Evolutionary conservation across 2,329 filamentous ascomycete species (phyloP), one percentile per base, ranked within the genome.

Genomic region (Aspergillus tanneri): DNA sequence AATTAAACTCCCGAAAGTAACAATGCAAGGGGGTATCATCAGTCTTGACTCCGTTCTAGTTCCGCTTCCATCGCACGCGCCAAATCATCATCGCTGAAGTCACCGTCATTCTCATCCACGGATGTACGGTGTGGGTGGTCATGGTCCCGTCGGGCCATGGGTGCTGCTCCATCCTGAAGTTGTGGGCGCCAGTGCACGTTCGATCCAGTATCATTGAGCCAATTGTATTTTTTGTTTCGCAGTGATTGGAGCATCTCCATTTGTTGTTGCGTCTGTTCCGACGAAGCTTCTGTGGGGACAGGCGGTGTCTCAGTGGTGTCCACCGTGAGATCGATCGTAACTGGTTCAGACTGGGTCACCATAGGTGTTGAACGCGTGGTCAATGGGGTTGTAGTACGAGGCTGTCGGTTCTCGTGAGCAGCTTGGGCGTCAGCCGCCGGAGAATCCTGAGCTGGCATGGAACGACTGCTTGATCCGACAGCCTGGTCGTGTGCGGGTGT

Each of bases 201-300:
- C 16, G 32, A 18, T 24, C 32, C 40, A 12, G 35, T 39, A 37
- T 43, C 49, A 27, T 49, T 50, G 4, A 70, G 58, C 67, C 66
- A 70, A 11, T 39, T 21, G 41, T 68, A 67, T 21, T 59, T 52
- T 40, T 69, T 70, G 21, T 55, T 58, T 37, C 56, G 61, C 42
- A 69, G 53, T 5, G 56, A 49, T 7, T 50, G 53, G n/a, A 59
- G 56, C 22, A 65, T 56, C 14, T 55, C 49, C 36, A 47, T 47
- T 18, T 54, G 46, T 21, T 43, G 51, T 36, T 48, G 50, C 8
- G 19, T 14, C 14, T 46, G 49, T 14, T 47, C 47, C 21, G 46
- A 21, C 7, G 49, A 25, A 12, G 45, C 36, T 12, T 28, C 30
- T 6, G 37, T 32, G 18, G 16, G n/a, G 5, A 43, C 8, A 19